A percentile compares a stretch with the other conserved stretches of the same genome.
Conservation (phyloP, 2,329 filamentous ascomycete genomes). For the Talaromyces atroroseus region DNA sequence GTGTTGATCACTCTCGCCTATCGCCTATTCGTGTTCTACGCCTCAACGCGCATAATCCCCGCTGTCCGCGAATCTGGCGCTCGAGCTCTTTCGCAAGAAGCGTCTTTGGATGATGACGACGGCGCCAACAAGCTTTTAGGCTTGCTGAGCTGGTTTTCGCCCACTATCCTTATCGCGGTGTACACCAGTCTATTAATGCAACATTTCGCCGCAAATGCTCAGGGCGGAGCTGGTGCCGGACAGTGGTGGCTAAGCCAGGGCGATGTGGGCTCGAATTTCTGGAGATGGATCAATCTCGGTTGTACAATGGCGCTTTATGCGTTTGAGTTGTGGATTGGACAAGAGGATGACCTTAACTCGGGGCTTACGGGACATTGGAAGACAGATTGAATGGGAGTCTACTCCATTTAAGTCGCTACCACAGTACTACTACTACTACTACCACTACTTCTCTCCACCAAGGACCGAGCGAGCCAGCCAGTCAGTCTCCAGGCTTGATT, state of each 20-base stretch:
- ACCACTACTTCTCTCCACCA: no score
- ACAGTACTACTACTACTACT: no score
- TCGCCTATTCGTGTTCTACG: conserved; percentile 90
- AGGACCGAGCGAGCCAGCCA: not conserved
- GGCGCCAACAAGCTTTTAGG: conserved; percentile 73
- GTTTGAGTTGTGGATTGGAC: conserved; percentile 80
- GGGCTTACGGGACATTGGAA: conserved; percentile 82
- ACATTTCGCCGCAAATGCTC: conserved; percentile 73
- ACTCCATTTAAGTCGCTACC: no score
- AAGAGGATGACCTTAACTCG: conserved; percentile 63
- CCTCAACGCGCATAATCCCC: conserved; percentile 90
- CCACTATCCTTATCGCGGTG: conserved; percentile 88
- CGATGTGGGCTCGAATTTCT: conserved; percentile 77
- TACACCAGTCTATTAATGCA: conserved; percentile 95
- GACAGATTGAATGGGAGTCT: conserved; percentile 60
- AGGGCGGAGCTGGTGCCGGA: conserved; percentile 51
- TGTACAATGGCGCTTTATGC: conserved; percentile 86
- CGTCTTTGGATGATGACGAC: conserved; percentile 77
- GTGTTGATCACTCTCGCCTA: conserved; percentile 94
- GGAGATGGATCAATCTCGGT: conserved; percentile 89
- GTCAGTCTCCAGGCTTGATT: not conserved
- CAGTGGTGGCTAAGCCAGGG: conserved; percentile 83
- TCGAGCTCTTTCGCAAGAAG: conserved; percentile 74
- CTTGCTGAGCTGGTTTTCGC: conserved; percentile 87
- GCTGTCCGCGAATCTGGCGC: conserved; percentile 84